Evolutionary conservation across 2,329 filamentous ascomycete species (phyloP).

Genomic region (Clonostachys byssicola): DNA sequence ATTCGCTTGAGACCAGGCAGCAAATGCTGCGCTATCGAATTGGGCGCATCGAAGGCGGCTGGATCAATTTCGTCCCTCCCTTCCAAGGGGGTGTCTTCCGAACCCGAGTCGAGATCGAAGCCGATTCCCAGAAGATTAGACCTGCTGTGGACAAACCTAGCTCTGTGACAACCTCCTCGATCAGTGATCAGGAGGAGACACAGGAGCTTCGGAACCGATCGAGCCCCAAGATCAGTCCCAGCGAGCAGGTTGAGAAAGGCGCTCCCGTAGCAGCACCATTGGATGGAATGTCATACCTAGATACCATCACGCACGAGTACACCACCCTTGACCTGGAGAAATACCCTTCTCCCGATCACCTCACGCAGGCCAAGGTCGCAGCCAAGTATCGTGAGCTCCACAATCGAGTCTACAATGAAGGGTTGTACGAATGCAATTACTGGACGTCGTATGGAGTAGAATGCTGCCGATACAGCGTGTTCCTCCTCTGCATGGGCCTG

Average conservation of each 20-base stretch:
- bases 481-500: too few relatives aligned
- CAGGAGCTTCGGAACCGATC: too few relatives aligned
- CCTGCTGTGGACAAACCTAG: too few relatives aligned
- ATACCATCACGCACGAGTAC: too few relatives aligned
- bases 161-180: too few relatives aligned
- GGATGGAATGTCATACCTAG: too few relatives aligned
- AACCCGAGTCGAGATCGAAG: conserved; percentile 22
- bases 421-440: conserved; percentile 83
- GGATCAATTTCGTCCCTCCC: conserved; percentile 85
- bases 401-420: conserved; percentile 65
- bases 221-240: too few relatives aligned
- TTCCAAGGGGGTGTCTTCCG: conserved; percentile 85
- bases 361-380: conserved; percentile 72
- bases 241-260: too few relatives aligned
- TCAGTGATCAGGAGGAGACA: too few relatives aligned
- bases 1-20: too few relatives aligned
- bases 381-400: conserved; percentile 78
- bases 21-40: conserved; percentile 63
- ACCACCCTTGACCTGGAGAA: conserved; percentile 43
- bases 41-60: conserved; percentile 73
- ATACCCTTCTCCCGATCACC: conserved; percentile 73
- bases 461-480: too few relatives aligned
- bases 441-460: conserved; percentile 7
- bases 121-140: conserved; percentile 2
- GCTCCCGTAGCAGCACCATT: too few relatives aligned